Evolutionary conservation across 306 rosid genomes (phyloP), one percentile per base, ranked within the genome.

Genomic region (Senna tora): DNA sequence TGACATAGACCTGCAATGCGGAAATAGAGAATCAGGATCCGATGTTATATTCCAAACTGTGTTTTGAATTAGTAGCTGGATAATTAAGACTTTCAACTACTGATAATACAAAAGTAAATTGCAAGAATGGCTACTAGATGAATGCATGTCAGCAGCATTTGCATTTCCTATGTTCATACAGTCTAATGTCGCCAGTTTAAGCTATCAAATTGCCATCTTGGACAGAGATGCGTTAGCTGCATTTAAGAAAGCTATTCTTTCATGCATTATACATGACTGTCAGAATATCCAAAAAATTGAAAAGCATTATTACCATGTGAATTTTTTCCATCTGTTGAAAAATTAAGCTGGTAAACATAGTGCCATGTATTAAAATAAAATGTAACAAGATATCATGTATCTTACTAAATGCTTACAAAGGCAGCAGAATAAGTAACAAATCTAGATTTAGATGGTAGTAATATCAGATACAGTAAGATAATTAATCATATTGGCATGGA

Each of bases 1-100:
- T 83, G 57, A 86, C 89, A 85, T 93, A 90, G 66, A 90, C 96
- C 98, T 93, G 82, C 63, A 57, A 65, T 19, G 62, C 41, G 69
- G 65, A 41, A 56, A 41, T 21, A 80, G 19, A 69, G 45, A 67
- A 74, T 84, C 68, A 74, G 74, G 34, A 46, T 63, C 61, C 17
- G 47, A 75, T 54, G 65, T 21, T 14, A 67, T 42, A 46, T 79
- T 62, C 25, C 14, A 60, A 83, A 71, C 34, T 5, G 45, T 39
- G 42, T 2, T 63, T 60, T 50, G 22, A 51, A 42, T 25, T 60
- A 42, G n/a, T 55, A 51, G 33, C 39, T 15, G 34, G 41, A 59
- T 58, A 54, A 33, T 71, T 45, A 53, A 58, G 52, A 49, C 54
- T 32, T 47, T n/a, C 15, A 0, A 47, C 10, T 9, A 16, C 30